These are phyloP conservation scores for Pleodorina starrii DNA, from an alignment of 139 green algal species.

Conservation along the genomic window DNA sequence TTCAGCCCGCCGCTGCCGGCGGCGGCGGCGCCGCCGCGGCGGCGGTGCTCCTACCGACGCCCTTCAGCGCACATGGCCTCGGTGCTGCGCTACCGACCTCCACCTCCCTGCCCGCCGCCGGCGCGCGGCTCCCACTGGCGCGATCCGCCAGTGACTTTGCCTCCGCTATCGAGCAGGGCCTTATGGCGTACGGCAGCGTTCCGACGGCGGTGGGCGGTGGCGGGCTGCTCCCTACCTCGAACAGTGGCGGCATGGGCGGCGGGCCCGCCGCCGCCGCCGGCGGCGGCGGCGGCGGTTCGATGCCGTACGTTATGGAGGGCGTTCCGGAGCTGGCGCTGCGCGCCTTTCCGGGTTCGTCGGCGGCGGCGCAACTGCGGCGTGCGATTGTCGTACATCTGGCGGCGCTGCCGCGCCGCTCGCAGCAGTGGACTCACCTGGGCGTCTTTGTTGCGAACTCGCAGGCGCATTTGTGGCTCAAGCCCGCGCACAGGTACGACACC, in stretches of 20 bases:
- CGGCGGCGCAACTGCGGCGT: slow-evolving; percentile 31
- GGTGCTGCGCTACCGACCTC: neutral
- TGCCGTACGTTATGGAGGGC: slow-evolving; percentile 1
- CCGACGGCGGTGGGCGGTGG: neutral
- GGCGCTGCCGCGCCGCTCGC: neutral
- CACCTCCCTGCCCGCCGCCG: neutral
- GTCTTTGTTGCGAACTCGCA: neutral
- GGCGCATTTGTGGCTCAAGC: slow-evolving; percentile 38
- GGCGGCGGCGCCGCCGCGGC: neutral
- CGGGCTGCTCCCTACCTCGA: neutral
- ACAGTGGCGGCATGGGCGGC: neutral
- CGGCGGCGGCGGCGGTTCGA: neutral
- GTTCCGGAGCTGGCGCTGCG: slow-evolving; percentile 29
- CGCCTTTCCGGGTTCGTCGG: slow-evolving; percentile 18
- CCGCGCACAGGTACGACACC: neutral
- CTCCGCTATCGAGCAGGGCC: neutral
- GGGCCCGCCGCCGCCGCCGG: neutral
- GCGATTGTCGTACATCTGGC: slow-evolving; percentile 26
- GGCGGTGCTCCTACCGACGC: neutral
- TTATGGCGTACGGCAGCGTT: too few relatives aligned
- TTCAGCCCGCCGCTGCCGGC: neutral
- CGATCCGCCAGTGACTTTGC: neutral
- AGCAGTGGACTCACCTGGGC: slow-evolving; percentile 37
- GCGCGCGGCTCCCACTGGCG: neutral
- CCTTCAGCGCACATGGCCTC: neutral